Evolutionary conservation across 2,329 filamentous ascomycete genomes (phyloP).

Genomic region (Diaporthe citrichinensis): DNA sequence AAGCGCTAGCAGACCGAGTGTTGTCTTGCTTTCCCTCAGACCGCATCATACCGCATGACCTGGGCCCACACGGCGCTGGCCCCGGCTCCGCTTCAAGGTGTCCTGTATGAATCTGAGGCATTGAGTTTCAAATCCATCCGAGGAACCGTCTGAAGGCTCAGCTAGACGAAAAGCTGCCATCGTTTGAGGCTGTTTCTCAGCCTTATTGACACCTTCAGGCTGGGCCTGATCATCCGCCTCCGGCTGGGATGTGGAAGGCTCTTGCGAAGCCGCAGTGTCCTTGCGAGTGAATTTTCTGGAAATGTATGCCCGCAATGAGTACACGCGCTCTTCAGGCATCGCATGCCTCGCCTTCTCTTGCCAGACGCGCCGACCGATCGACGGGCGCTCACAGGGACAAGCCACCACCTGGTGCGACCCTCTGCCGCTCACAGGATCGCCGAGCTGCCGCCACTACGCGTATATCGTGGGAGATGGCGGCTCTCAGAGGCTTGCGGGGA

Average conservation of each 20-base stretch:
- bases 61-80: not conserved
- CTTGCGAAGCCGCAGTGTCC: not conserved
- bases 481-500: slow-evolving; percentile 22
- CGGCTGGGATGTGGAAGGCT: not conserved
- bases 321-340: not conserved
- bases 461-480: not conserved
- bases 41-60: not conserved
- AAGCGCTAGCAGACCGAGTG: slow-evolving; percentile 9
- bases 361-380: slow-evolving; percentile 26
- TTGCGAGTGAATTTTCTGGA: not conserved
- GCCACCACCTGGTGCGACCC: slow-evolving; percentile 25
- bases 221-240: not conserved
- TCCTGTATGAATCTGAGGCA: not conserved
- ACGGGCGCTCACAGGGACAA: slow-evolving; percentile 32
- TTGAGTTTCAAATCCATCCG: not conserved
- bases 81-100: not conserved
- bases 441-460: slow-evolving; percentile 13
- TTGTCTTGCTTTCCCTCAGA: slow-evolving; percentile 7
- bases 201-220: not conserved
- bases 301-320: not conserved
- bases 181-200: not conserved
- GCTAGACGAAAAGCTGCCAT: not conserved
- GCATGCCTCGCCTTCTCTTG: slow-evolving; percentile 20
- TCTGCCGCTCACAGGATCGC: slow-evolving; percentile 21
- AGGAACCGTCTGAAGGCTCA: not conserved